Conservation (phyloP, 805 yeast genomes). For the Wickerhamomyces alni region DNA sequence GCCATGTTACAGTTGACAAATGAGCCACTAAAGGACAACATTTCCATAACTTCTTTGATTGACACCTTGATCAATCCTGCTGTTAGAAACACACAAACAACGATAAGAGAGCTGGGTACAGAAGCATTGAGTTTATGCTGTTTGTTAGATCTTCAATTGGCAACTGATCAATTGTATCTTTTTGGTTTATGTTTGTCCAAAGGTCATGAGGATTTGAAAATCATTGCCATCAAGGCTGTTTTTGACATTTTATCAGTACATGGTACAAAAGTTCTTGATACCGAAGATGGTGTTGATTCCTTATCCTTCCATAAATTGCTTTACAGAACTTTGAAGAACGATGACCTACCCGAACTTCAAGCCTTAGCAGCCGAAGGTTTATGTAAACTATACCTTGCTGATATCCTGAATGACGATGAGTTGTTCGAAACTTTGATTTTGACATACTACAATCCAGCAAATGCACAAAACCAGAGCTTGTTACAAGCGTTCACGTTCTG, state of each 20-base stretch:
- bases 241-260: constrained; percentile 75
- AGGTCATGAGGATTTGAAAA: constrained; percentile 57
- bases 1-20: constrained; percentile 63
- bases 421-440: constrained; percentile 65
- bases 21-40: constrained; percentile 58
- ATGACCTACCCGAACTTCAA: constrained; percentile 59
- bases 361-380: constrained; percentile 81
- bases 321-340: constrained; percentile 55
- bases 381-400: constrained; percentile 76
- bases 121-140: constrained; percentile 77
- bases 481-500: constrained; percentile 82
- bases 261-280: constrained; percentile 63
- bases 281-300: constrained; percentile 56
- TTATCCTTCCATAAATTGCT: constrained; percentile 63
- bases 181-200: constrained; percentile 66
- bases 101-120: constrained; percentile 59
- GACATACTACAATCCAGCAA: constrained; percentile 69
- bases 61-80: constrained; percentile 80
- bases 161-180: constrained; percentile 56
- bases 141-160: constrained; percentile 58
- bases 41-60: constrained; percentile 60
- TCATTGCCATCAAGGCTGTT: constrained; percentile 60
- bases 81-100: constrained; percentile 49
- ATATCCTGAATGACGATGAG: constrained; percentile 63
- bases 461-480: constrained; percentile 55